Base-by-base conservation (phyloP, 2,329 filamentous ascomycete genomes). In the Alternaria brassicae region DNA sequence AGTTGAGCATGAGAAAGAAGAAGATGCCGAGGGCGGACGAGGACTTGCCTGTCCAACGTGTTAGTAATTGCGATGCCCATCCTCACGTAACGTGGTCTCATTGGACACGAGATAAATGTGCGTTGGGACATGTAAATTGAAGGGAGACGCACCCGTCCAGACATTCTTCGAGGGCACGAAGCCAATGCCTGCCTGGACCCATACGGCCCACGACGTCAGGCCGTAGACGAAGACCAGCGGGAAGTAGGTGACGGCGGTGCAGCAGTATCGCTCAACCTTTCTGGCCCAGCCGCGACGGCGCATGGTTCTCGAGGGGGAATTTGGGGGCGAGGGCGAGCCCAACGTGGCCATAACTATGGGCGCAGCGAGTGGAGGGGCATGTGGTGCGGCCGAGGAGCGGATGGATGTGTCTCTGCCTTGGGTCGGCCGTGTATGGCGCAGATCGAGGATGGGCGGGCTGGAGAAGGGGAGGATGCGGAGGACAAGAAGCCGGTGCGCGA, bases 151-250 rank as follows among this genome's bases (percentile, higher is more conserved):
- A 78, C 75, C 75, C 52, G 75, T 77, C 75, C 75, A 78, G 60
- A 60, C 65, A 56, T 74, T 70, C 67, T 73, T 76, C 6, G 70
- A 64, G 1, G 75, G 70, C 54, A 64, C 67, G 45, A 78, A 71
- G 52, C 91, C 91, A 60, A 97, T 91, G 56, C 84, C 88, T 47
- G 91, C 85, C 69, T 93, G 86, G 8, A 97, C 93, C 85, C 91
- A 97, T n/a, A 90, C 86, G 2, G 92, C 93, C 95, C 95, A 99
- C 10, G 90, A 90, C n/a, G 92, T 94, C 67, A 97, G 79, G 56
- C 90, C 86, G 73, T 97, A 97, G 58, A 98, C 91, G 74, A 98
- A 97, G 27, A 82, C 82, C 17, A 98, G 84, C n/a, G 94, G 94
- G 68, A 96, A 91, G 78, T 93, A 97, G 25, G 88, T 91, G 53